Conservation (phyloP, 2,329 filamentous ascomycete species). For the Ophiobolus disseminans region DNA sequence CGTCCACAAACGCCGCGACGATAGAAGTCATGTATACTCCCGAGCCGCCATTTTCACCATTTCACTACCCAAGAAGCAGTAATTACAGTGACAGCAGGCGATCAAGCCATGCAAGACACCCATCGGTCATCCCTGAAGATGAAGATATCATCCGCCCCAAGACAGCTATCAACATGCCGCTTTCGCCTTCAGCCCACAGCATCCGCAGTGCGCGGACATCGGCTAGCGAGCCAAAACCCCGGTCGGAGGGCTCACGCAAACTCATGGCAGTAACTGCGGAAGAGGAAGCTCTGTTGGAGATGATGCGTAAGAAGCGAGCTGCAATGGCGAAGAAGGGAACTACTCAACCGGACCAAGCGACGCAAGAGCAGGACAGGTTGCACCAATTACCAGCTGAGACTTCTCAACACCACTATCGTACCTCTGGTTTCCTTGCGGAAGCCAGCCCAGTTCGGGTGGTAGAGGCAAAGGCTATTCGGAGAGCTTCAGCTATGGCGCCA, state of each 20-base stretch:
- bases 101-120: constrained; percentile 44
- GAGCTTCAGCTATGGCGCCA: constrained; percentile 23
- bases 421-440: constrained; percentile 40
- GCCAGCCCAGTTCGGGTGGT: constrained; percentile 30
- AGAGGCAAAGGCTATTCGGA: constrained; percentile 23
- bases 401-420: constrained; percentile 20
- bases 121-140: constrained; percentile 49
- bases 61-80: constrained; percentile 23
- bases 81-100: constrained; percentile 31
- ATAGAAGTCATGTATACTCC: constrained; percentile 51
- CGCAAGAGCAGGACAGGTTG: constrained; percentile 42
- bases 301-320: constrained; percentile 59
- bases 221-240: constrained; percentile 43
- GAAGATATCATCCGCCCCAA: constrained; percentile 36
- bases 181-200: constrained; percentile 38
- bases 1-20: constrained; percentile 45
- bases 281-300: constrained; percentile 57
- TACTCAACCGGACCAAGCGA: constrained; percentile 46
- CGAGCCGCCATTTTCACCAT: constrained; percentile 30
- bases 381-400: constrained; percentile 24
- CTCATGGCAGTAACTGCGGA: constrained; percentile 59
- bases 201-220: constrained; percentile 41
- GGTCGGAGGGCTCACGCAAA: constrained; percentile 39
- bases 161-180: constrained; percentile 29
- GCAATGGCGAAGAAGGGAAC: constrained; percentile 53